These are phyloP conservation scores for Lodderomyces pseudojiufengensis DNA, from an alignment of 1,139 yeast genomes.

Conservation along the genomic window DNA sequence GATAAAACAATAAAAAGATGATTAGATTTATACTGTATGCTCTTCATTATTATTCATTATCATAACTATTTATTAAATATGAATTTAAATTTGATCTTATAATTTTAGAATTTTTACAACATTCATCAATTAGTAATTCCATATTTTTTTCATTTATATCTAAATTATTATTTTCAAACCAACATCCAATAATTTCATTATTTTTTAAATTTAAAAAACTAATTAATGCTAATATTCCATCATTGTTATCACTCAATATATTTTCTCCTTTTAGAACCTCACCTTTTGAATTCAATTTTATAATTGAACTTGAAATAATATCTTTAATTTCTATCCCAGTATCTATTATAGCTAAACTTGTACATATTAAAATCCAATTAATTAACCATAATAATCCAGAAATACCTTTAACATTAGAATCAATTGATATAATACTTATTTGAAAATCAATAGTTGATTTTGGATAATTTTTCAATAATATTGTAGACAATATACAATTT, in stretches of 20 bases:
- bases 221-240: constrained; percentile 37
- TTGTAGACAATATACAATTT: constrained; percentile 56
- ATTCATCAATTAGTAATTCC: constrained; percentile 33
- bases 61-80: constrained; percentile 13
- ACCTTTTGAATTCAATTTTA: constrained; percentile 18
- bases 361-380: constrained; percentile 51
- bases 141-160: constrained; percentile 26
- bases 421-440: constrained; percentile 55
- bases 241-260: constrained; percentile 16
- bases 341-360: constrained; percentile 74
- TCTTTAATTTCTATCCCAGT: constrained; percentile 79
- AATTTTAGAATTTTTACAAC: constrained; percentile 38
- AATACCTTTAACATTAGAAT: constrained; percentile 17
- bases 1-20: too few relatives aligned
- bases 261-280: constrained; percentile 14
- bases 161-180: constrained; percentile 44
- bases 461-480: constrained; percentile 74
- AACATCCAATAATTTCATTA: constrained; percentile 53
- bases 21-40: too few relatives aligned
- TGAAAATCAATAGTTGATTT: constrained; percentile 83
- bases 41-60: background rate
- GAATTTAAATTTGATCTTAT: constrained; percentile 48
- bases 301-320: constrained; percentile 70
- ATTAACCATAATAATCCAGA: constrained; percentile 37
- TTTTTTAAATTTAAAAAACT: constrained; percentile 53